Percentiles rank a stretch among this genome's conserved stretches.
phyloP scores from a whole-genome alignment of 805 yeast genomes.

The Lipomyces sp. region DNA sequence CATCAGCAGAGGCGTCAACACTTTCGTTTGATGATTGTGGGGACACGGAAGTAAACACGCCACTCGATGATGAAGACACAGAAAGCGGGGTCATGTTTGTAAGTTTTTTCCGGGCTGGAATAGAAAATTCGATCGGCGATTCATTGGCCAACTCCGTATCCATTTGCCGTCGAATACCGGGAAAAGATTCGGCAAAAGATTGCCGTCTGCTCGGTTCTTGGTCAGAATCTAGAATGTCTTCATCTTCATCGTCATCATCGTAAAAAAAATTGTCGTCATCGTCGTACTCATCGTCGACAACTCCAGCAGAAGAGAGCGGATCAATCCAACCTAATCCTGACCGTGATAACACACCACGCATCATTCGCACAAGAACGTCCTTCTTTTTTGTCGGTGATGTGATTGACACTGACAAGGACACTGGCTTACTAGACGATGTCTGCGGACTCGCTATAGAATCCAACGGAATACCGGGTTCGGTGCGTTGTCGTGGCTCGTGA shows the following conservation, averaged over 20 bases:
- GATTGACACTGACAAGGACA: background rate
- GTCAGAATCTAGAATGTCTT: slow-evolving; percentile 11
- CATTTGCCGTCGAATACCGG: background rate
- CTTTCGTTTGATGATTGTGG: slow-evolving; percentile 1
- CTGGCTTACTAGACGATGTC: background rate
- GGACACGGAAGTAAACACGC: background rate
- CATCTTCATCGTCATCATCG: slow-evolving; percentile 23
- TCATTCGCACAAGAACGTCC: background rate
- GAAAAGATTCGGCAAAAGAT: background rate
- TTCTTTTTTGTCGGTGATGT: background rate
- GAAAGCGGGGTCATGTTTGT: background rate
- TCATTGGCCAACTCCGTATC: background rate
- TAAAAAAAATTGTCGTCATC: slow-evolving; percentile 19
- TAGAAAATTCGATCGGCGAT: slow-evolving; percentile 6
- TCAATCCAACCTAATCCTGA: slow-evolving; percentile 23
- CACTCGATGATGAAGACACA: background rate
- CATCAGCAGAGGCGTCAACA: background rate
- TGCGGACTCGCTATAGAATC: background rate
- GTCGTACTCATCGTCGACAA: slow-evolving; percentile 11
- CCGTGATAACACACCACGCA: slow-evolving; percentile 17
- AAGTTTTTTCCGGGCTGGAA: background rate
- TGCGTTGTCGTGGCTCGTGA: slow-evolving; percentile 8
- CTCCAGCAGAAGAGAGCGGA: slow-evolving; percentile 11
- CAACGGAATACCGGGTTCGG: background rate
- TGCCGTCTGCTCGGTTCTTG: background rate